phyloP scores from a whole-genome alignment of 2,329 filamentous ascomycete species.

The Lithohypha guttulata region DNA sequence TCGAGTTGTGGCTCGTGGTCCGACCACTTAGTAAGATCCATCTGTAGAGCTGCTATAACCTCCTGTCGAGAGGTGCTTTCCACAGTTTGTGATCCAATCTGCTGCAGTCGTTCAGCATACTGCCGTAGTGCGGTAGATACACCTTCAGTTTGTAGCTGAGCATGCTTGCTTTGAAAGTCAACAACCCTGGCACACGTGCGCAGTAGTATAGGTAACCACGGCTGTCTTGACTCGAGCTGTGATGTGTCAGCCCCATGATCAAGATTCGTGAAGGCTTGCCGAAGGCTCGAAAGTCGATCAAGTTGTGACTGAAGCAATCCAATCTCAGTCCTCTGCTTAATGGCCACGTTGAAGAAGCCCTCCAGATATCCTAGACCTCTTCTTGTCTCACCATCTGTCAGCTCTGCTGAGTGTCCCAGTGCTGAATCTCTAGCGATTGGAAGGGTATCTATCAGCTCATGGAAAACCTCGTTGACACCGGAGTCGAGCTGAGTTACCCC shows the following conservation, averaged over 20 bases:
- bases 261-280: background rate
- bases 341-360: slow-evolving; percentile 54
- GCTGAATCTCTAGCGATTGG: slow-evolving; percentile 55
- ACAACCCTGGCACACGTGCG: slow-evolving; percentile 52
- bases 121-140: slow-evolving; percentile 38
- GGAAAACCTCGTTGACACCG: slow-evolving; percentile 60
- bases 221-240: background rate
- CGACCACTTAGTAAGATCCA: slow-evolving; percentile 36
- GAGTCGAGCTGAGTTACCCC: slow-evolving; percentile 22
- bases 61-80: too few species aligned
- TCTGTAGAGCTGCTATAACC: slow-evolving; percentile 13
- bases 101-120: too few species aligned
- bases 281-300: slow-evolving; percentile 17
- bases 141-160: slow-evolving; percentile 38
- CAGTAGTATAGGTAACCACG: slow-evolving; percentile 62
- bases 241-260: background rate
- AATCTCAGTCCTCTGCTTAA: slow-evolving; percentile 31
- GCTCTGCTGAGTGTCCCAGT: slow-evolving; percentile 69
- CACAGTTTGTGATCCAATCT: too few species aligned
- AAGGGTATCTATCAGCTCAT: slow-evolving; percentile 66
- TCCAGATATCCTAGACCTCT: slow-evolving; percentile 80
- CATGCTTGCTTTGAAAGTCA: slow-evolving; percentile 56
- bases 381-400: slow-evolving; percentile 68
- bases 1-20: slow-evolving; percentile 46
- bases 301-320: slow-evolving; percentile 26